phyloP scores from a whole-genome alignment of 2,329 filamentous ascomycete species.

The Ophiostoma sp. region DNA sequence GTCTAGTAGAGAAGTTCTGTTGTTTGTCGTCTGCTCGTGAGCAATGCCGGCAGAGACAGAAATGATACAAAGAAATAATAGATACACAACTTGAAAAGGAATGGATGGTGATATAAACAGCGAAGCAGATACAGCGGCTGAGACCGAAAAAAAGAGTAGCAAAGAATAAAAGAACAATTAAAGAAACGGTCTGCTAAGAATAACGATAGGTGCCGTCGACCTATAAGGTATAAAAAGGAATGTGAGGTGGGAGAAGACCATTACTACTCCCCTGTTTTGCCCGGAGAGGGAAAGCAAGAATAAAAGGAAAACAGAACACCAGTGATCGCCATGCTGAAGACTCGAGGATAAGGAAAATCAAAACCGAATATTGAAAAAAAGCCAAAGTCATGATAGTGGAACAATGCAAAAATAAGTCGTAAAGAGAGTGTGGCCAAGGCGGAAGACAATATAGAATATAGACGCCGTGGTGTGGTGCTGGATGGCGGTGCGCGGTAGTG shows the following conservation, averaged over 20 bases:
- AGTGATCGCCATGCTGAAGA: constrained; percentile 17
- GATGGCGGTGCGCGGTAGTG: not conserved
- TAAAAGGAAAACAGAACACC: not conserved
- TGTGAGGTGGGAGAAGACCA: constrained; percentile 11
- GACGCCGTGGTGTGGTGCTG: not conserved
- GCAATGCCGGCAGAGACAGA: constrained; percentile 9
- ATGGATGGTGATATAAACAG: not conserved
- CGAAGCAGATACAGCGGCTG: not conserved
- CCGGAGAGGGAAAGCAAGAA: not conserved
- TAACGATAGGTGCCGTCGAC: not conserved
- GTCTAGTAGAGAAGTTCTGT: not conserved
- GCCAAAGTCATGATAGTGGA: constrained; percentile 11
- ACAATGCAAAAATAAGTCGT: not conserved
- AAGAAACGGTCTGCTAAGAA: constrained; percentile 1
- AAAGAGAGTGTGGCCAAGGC: not conserved
- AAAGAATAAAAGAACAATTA: not conserved
- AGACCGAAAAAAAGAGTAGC: constrained; percentile 7
- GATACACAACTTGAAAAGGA: constrained; percentile 4
- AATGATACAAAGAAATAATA: constrained; percentile 7
- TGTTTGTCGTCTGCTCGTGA: constrained; percentile 5
- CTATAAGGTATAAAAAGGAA: constrained; percentile 11
- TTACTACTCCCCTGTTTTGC: constrained; percentile 11
- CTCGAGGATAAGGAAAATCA: constrained; percentile 14
- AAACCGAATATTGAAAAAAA: not conserved
- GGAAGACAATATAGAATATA: not conserved